A percentile compares a stretch with the other conserved stretches of the same genome.
phyloP scores from a whole-genome alignment of 2,329 filamentous ascomycete species.

The Macrophomina phaseolina region DNA sequence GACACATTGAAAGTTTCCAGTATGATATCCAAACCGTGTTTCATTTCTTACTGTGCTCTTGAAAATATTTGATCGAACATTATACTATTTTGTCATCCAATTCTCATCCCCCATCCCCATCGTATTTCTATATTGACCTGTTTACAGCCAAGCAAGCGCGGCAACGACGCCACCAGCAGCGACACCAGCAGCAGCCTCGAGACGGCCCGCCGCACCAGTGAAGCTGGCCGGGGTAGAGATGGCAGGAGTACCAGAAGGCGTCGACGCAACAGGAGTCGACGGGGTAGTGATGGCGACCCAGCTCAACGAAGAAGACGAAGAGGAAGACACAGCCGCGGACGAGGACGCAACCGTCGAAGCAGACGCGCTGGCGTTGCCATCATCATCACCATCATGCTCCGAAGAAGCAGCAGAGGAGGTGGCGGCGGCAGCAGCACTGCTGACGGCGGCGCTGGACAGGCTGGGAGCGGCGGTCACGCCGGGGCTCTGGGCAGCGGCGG shows the following conservation, averaged over 20 bases:
- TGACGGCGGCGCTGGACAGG: conserved; percentile 22
- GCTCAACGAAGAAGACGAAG: neutral
- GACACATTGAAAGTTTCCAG: neutral
- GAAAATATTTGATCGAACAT: conserved; percentile 1
- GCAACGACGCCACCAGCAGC: conserved; percentile 30
- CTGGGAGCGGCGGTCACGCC: conserved; percentile 23
- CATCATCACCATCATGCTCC: conserved; percentile 1
- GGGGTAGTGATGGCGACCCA: neutral
- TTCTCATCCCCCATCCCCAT: neutral
- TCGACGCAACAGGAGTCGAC: neutral
- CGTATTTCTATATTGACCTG: too few species aligned
- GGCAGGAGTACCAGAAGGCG: conserved; percentile 6
- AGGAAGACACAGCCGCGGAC: neutral
- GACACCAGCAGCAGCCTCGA: conserved; percentile 15
- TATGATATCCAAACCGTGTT: neutral
- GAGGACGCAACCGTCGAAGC: neutral
- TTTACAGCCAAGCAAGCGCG: conserved; percentile 33
- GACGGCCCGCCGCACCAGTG: conserved; percentile 31
- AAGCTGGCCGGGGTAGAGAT: conserved; percentile 15
- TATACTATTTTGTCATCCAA: neutral
- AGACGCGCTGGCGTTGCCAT: neutral
- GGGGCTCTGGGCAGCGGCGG: conserved; percentile 20
- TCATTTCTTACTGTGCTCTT: neutral
- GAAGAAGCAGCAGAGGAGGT: neutral
- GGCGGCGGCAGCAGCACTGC: conserved; percentile 22